Evolutionary conservation across 768 basidiomycete genomes (phyloP), one percentile per base, ranked within the genome.

Genomic region (Termitomyces sp.): DNA sequence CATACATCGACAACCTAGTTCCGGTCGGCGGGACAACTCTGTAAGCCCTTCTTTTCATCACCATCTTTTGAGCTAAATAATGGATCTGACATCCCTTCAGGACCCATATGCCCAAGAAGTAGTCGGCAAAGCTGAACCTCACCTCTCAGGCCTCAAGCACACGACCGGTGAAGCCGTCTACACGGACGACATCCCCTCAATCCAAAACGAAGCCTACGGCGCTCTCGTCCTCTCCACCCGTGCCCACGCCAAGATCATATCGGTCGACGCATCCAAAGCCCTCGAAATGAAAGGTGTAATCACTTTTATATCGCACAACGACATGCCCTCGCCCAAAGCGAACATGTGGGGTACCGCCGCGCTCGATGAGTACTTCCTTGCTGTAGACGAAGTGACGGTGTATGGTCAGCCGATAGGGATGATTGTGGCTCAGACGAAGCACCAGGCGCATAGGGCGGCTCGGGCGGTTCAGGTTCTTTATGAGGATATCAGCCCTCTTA

Each of bases 21-120:
- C 55, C 2, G 61, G 61, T 8, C 54, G 55, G 1, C 54, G 61
- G 9, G 61, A 62, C 31, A 62, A 62, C 38, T 59, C 61, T 23
- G 61, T 56, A 48, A 44, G 48, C 11, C 25, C 4, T 10, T 19
- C 2, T 31, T 11, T n/a, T 0, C 23, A 8, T n/a, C 27, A n/a
- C 6, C 47, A 25, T 19, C 50, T 38, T 29, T 14, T 37, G n/a
- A 16, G 23, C 5, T 4, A 19, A 31, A 31, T 7, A 19, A 23
- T 23, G n/a, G 19, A 27, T 25, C 32, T 49, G 19, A 49, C 34
- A 21, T 47, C 3, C 25, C 25, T 47, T 19, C 27, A 62, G 61
- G 61, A 62, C n/a, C 61, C 61, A 9, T 59, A 62, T 29, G 61
- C 61, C 10, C 57, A 62, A 53, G 61, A 62, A 47, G 54, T 62